phyloP scores from a whole-genome alignment of 108 stramenopile species.

The Skeletonema marinoi region DNA sequence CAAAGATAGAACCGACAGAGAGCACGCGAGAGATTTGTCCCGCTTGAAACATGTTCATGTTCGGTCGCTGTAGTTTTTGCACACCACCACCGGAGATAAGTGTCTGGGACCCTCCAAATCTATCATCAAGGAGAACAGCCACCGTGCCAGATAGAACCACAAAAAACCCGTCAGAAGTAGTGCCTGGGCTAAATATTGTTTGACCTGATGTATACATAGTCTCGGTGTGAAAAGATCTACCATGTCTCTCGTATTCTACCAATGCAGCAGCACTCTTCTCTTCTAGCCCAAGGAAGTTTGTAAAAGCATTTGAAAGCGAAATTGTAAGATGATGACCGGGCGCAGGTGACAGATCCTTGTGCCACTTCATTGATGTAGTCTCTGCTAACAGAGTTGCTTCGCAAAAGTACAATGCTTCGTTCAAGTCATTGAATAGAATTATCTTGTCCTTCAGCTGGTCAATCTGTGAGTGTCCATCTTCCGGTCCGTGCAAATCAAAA shows the following conservation, averaged over 20 bases:
- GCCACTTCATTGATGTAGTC: conserved; percentile 26
- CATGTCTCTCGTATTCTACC: conserved; percentile 47
- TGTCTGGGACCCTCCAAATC: conserved; percentile 7
- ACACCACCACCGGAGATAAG: conserved; percentile 37
- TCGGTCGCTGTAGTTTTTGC: conserved; percentile 12
- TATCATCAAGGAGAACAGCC: conserved; percentile 53
- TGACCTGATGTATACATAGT: conserved; percentile 52
- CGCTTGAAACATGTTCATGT: conserved; percentile 24
- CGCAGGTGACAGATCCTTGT: conserved; percentile 25
- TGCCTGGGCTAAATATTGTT: conserved; percentile 53
- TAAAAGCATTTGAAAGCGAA: conserved; percentile 44
- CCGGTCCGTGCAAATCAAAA: conserved; percentile 48
- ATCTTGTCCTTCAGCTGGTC: conserved; percentile 31
- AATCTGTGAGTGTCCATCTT: conserved; percentile 13
- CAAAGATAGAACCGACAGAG: conserved; percentile 73
- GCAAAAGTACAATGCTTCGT: conserved; percentile 75
- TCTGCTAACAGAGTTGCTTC: conserved; percentile 59
- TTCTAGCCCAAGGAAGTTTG: conserved; percentile 51
- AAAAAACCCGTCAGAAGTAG: conserved; percentile 72
- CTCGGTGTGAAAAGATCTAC: conserved; percentile 64
- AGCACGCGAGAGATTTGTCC: conserved; percentile 44
- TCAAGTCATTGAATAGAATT: conserved; percentile 43
- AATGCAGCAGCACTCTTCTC: conserved; percentile 52
- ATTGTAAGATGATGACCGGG: conserved; percentile 16
- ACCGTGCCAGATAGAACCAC: conserved; percentile 78